Percentiles rank a stretch among this genome's conserved stretches.
Conservation (phyloP, 1,139 yeast genomes). For the Yamadazyma buinensis region DNA sequence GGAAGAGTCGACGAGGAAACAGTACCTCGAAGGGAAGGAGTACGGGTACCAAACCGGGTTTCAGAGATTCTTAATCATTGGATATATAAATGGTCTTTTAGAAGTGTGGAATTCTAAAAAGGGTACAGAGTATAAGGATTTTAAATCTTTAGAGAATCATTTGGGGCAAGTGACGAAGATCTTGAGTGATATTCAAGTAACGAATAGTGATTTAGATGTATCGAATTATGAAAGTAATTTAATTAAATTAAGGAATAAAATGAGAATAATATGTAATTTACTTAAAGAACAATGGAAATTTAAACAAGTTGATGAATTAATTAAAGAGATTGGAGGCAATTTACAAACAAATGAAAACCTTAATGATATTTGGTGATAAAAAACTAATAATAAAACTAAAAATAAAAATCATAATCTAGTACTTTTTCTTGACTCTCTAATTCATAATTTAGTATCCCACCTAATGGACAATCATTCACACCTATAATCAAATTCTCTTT, state of each 20-base stretch:
- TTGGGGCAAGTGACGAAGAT: slow-evolving; percentile 24
- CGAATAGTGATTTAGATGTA: slow-evolving; percentile 47
- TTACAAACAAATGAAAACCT: slow-evolving; percentile 37
- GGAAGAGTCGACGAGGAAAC: slow-evolving; percentile 35
- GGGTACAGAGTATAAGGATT: slow-evolving; percentile 11
- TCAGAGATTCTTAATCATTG: slow-evolving; percentile 62
- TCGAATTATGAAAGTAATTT: slow-evolving; percentile 42
- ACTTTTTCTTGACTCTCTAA: slow-evolving; percentile 32
- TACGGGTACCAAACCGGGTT: slow-evolving; percentile 79
- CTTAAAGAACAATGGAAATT: slow-evolving; percentile 34
- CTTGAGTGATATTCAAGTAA: slow-evolving; percentile 22
- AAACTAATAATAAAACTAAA: too few species aligned
- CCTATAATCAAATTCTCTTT: slow-evolving; percentile 53
- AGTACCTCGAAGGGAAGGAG: slow-evolving; percentile 65
- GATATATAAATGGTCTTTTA: slow-evolving; percentile 57
- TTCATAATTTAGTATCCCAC: slow-evolving; percentile 52
- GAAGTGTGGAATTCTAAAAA: slow-evolving; percentile 30
- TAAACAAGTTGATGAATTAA: slow-evolving; percentile 28
- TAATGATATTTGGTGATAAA: slow-evolving; percentile 46
- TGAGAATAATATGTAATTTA: slow-evolving; percentile 41
- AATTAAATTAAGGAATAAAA: slow-evolving; percentile 48
- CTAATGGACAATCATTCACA: slow-evolving; percentile 52
- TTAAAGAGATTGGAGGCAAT: slow-evolving; percentile 37
- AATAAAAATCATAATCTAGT: slow-evolving; percentile 40
- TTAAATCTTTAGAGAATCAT: slow-evolving; percentile 23